Evolutionary conservation across 805 yeast genomes (phyloP), one percentile per base, ranked within the genome.

Genomic region (Phaffomyces opuntiae): DNA sequence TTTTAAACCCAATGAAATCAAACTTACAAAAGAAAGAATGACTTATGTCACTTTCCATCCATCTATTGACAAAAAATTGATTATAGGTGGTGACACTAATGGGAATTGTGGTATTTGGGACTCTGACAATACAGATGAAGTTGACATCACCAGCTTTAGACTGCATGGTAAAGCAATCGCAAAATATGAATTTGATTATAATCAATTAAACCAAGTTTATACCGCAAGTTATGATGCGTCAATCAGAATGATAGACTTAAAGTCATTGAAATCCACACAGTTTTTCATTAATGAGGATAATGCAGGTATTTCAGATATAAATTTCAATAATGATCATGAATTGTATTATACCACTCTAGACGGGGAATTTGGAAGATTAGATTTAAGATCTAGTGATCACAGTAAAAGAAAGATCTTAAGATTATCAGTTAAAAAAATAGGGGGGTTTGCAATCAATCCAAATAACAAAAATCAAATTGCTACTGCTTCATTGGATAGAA

Each of bases 71-170:
- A 79, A 80, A 49, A 73, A 83, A 51, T 56, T 91, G 5, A 71
- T 89, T 2, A 60, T 87, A 31, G 96, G 89, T 1, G 98, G 97
- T 39, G 99, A 93, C 64, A 87, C 87, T 12, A 66, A 68, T n/a
- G 99, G 99, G 7, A 75, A 80, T 50, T 65, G 89, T 38, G 97
- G 97, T 0, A 72, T 93, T 14, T 91, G 97, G 97, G 81, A 90
- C 38, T 83, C 86, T 8, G 66, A 63, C 25, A 57, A 61, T 4
- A 45, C 60, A 0, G 74, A 67, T 21, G 67, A 64, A 9, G 75
- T 74, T 7, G 76, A 79, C 36, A 76, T 87, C 3, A 67, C 85
- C 0, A 75, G 77, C 19, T 74, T 89, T 52, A 80, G 80, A 52
- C 76, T 88, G 4, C 97, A 93, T 57, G 81, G 90, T 0, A 80